phyloP scores from a whole-genome alignment of 805 yeast genomes.

The Scheffersomyces ergatensis region DNA sequence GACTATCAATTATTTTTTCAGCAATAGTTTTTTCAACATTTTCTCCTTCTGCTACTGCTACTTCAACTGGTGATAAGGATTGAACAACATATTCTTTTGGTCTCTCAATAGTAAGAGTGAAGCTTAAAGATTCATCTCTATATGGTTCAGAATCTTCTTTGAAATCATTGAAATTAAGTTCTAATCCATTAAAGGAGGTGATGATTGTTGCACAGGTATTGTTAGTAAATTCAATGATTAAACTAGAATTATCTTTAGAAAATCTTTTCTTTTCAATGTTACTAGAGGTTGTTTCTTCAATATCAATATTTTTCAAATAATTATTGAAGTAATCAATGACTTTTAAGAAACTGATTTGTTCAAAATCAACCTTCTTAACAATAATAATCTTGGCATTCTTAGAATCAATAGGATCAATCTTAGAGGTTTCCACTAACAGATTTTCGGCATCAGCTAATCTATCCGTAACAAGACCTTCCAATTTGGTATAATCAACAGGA shows the following conservation, averaged over 20 bases:
- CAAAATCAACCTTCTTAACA: conserved; percentile 31
- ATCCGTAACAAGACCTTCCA: conserved; percentile 37
- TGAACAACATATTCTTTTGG: conserved; percentile 38
- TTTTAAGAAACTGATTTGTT: conserved; percentile 27
- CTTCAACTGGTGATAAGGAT: conserved; percentile 13
- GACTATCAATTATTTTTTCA: conserved; percentile 38
- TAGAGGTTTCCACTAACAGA: conserved; percentile 30
- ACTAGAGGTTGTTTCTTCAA: conserved; percentile 27
- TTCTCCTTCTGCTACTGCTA: conserved; percentile 8
- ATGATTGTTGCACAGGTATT: conserved; percentile 55
- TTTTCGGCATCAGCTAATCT: conserved; percentile 26
- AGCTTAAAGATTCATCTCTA: conserved; percentile 7
- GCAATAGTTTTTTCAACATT: conserved; percentile 12
- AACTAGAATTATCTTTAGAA: conserved; percentile 31
- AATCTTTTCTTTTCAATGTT: conserved; percentile 33
- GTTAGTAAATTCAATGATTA: conserved; percentile 52
- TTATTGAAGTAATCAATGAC: conserved; percentile 45
- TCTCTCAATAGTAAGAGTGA: conserved; percentile 15
- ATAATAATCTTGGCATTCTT: conserved; percentile 29
- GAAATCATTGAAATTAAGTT: conserved; percentile 24
- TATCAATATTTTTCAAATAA: conserved; percentile 42
- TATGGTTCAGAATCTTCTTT: conserved; percentile 15
- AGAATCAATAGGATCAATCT: conserved; percentile 39
- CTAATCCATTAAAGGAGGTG: conserved; percentile 38
- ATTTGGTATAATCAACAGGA: conserved; percentile 40